phyloP scores from a whole-genome alignment of 345 rosid species.

The Gossypium arboreum region DNA sequence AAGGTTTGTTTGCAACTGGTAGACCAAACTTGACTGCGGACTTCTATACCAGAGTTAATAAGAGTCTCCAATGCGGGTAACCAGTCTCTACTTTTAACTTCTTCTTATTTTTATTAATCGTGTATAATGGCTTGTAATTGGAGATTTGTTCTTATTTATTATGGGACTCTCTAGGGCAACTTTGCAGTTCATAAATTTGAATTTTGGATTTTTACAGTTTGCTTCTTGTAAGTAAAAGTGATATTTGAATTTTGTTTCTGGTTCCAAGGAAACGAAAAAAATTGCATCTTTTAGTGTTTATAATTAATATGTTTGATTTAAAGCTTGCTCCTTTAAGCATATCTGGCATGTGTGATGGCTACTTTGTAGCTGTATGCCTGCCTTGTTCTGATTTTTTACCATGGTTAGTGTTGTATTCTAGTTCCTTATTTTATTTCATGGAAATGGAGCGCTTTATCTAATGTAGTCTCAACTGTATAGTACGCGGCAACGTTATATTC shows the following conservation, averaged over 20 bases:
- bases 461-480: background rate
- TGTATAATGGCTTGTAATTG: background rate
- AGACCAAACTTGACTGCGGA: constrained; percentile 63
- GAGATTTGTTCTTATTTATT: constrained; percentile 11
- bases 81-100: background rate
- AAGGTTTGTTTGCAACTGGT: constrained; percentile 45
- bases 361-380: background rate
- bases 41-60: constrained; percentile 57
- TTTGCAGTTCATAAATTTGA: background rate
- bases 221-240: background rate
- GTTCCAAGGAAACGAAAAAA: background rate
- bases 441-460: background rate
- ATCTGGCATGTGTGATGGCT: background rate
- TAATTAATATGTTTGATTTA: background rate
- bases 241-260: background rate
- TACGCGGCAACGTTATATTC: background rate
- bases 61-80: constrained; percentile 71
- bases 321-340: constrained; percentile 1
- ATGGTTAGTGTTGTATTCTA: background rate
- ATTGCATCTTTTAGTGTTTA: background rate
- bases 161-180: background rate
- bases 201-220: background rate
- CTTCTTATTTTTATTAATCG: background rate
- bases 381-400: background rate
- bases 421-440: background rate